phyloP scores from a whole-genome alignment of 1,139 yeast species.

The Suhomyces maxii region DNA sequence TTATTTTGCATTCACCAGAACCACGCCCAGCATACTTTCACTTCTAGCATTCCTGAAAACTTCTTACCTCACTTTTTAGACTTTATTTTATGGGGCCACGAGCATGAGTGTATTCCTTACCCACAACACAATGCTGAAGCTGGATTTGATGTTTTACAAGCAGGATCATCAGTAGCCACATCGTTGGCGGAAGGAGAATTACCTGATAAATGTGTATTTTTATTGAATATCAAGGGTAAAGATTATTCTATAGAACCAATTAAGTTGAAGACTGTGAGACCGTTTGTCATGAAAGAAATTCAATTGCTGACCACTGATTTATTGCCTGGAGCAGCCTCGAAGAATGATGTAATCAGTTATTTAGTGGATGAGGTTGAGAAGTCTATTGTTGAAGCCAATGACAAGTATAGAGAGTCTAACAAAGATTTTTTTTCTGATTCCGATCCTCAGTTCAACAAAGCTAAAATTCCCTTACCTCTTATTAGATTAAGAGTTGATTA shows the following conservation, averaged over 20 bases:
- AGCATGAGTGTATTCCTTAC: slow-evolving; percentile 86
- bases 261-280: slow-evolving; percentile 72
- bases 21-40: slow-evolving; percentile 74
- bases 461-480: slow-evolving; percentile 64
- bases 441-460: slow-evolving; percentile 14
- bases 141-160: slow-evolving; percentile 80
- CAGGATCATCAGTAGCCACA: slow-evolving; percentile 95
- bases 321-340: slow-evolving; percentile 63
- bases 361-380: slow-evolving; percentile 64
- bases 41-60: slow-evolving; percentile 80
- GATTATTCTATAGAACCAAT: slow-evolving; percentile 66
- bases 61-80: slow-evolving; percentile 81
- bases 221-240: slow-evolving; percentile 61
- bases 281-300: slow-evolving; percentile 74
- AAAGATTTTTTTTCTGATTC: slow-evolving; percentile 23
- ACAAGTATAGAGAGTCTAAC: slow-evolving; percentile 47
- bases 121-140: slow-evolving; percentile 65
- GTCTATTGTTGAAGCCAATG: slow-evolving; percentile 60
- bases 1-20: slow-evolving; percentile 92
- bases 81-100: slow-evolving; percentile 95
- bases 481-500: slow-evolving; percentile 84
- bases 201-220: slow-evolving; percentile 68
- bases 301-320: slow-evolving; percentile 52
- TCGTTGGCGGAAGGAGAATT: slow-evolving; percentile 86
- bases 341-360: slow-evolving; percentile 60